Evolutionary conservation across 2,329 filamentous ascomycete genomes (phyloP).

Genomic region (Nemania sp.): DNA sequence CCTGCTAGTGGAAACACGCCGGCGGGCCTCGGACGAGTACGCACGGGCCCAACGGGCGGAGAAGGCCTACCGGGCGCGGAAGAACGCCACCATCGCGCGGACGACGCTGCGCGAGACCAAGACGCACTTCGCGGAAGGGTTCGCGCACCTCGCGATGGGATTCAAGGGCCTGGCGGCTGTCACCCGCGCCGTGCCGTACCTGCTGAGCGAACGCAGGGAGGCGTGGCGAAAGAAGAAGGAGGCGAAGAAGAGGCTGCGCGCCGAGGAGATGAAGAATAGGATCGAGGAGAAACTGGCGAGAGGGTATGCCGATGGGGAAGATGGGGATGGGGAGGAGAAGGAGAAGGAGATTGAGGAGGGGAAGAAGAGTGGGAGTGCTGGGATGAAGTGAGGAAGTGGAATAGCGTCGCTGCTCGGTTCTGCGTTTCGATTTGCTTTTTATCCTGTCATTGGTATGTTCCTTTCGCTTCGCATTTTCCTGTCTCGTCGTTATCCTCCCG

Average conservation of each 20-base stretch:
- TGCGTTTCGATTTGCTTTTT: not conserved
- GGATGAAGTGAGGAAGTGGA: not conserved
- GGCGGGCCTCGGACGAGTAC: slow-evolving; percentile 54
- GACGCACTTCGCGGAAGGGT: slow-evolving; percentile 54
- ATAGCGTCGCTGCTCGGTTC: not conserved
- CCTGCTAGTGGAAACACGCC: slow-evolving; percentile 55
- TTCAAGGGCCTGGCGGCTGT: slow-evolving; percentile 51
- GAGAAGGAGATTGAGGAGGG: slow-evolving; percentile 9
- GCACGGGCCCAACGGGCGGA: slow-evolving; percentile 56
- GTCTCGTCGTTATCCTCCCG: not conserved
- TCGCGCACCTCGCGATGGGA: slow-evolving; percentile 54
- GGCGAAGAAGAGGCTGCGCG: slow-evolving; percentile 48
- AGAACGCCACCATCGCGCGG: slow-evolving; percentile 56
- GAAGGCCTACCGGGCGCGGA: slow-evolving; percentile 56
- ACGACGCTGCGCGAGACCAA: slow-evolving; percentile 54
- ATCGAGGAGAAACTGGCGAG: slow-evolving; percentile 50
- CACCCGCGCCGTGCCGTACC: slow-evolving; percentile 52
- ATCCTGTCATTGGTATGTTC: slow-evolving; percentile 9
- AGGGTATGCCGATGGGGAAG: slow-evolving; percentile 6
- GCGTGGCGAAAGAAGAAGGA: slow-evolving; percentile 48
- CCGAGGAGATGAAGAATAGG: slow-evolving; percentile 52
- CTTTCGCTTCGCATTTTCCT: not conserved
- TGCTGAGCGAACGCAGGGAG: slow-evolving; percentile 55
- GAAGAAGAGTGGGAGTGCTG: not conserved
- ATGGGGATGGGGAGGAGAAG: slow-evolving; percentile 15